Evolutionary conservation across 495 filamentous ascomycete genomes (phyloP), one percentile per base, ranked within the genome.

Genomic region (Aspergillus incahuasiensis): DNA sequence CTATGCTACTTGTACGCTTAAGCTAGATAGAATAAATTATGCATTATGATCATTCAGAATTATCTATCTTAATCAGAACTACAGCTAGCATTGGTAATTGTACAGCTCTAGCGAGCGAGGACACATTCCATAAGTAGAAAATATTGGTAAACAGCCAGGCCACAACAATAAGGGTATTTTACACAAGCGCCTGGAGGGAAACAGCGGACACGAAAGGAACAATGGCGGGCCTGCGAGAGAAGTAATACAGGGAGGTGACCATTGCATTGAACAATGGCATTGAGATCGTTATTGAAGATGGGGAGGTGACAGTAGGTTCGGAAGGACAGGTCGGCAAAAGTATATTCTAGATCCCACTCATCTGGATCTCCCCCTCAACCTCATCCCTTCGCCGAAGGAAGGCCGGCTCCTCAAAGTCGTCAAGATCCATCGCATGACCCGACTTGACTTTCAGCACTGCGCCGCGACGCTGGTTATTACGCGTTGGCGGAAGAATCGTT

Each of bases 351-450:
- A 57, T 21, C 6, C 60, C 56, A 7, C 60, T 50, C 60, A 63
- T 63, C 50, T 59, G 52, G 11, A 59, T 41, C 45, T 63, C 56
- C 49, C 7, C 46, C 12, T 25, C 32, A 46, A 28, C 71, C 48
- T 78, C 75, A 25, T 77, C 75, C 5, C 69, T 64, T 32, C 67
- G 62, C 25, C 74, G 64, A 15, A 78, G 58, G 55, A 78, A 78
- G 1, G 65, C 39, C 0, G 75, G 69, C 45, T 78, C 75, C 44
- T 74, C 75, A 46, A 78, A 78, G 43, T 76, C 74, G 50, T 73
- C 73, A 18, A 73, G 9, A 28, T 71, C 69, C 67, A 75, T 68
- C 3, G 32, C 9, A 15, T 25, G 9, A 13, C 22, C 15, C 46
- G 19, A 15, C 39, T 35, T 58, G 24, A 54, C 55, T 19, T 49